Evolutionary conservation across 805 yeast genomes (phyloP).

Genomic region (Saturnispora silvae): DNA sequence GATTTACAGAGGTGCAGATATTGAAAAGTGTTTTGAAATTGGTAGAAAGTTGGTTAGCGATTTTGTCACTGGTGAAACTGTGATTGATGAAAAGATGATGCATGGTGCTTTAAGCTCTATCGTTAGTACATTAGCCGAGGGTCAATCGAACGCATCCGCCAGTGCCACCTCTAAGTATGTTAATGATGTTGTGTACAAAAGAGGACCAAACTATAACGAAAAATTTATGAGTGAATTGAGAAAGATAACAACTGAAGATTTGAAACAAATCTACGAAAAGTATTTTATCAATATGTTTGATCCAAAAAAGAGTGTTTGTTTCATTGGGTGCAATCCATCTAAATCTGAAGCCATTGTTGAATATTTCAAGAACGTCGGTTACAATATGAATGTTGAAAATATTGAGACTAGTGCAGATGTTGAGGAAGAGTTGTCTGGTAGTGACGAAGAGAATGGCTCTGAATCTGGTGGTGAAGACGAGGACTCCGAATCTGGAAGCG

Average conservation of each 20-base stretch:
- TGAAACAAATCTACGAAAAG: slow-evolving; percentile 37
- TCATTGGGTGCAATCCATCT: slow-evolving; percentile 65
- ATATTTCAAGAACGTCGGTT: slow-evolving; percentile 44
- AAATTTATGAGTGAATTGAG: slow-evolving; percentile 44
- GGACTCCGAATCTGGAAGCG: slow-evolving; percentile 17
- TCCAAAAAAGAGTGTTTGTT: slow-evolving; percentile 43
- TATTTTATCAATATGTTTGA: slow-evolving; percentile 62
- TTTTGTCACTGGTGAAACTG: slow-evolving; percentile 40
- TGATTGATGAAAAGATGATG: slow-evolving; percentile 48
- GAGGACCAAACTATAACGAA: slow-evolving; percentile 59
- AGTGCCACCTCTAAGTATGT: slow-evolving; percentile 59
- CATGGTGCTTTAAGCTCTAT: slow-evolving; percentile 70
- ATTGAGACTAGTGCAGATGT: slow-evolving; percentile 28
- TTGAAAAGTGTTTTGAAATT: slow-evolving; percentile 45
- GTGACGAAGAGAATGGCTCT: slow-evolving; percentile 22
- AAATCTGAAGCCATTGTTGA: slow-evolving; percentile 37
- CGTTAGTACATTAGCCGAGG: slow-evolving; percentile 59
- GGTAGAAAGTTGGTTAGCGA: slow-evolving; percentile 57
- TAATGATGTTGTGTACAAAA: slow-evolving; percentile 53
- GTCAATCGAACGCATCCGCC: slow-evolving; percentile 51
- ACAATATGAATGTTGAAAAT: slow-evolving; percentile 47
- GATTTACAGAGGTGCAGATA: slow-evolving; percentile 79
- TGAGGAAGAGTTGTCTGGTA: slow-evolving; percentile 21
- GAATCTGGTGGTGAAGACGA: slow-evolving; percentile 17
- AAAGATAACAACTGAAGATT: slow-evolving; percentile 41